Evolutionary conservation across 1,139 yeast genomes (phyloP), one percentile per base, ranked within the genome.

Genomic region (Lodderomyces parapsilosis): DNA sequence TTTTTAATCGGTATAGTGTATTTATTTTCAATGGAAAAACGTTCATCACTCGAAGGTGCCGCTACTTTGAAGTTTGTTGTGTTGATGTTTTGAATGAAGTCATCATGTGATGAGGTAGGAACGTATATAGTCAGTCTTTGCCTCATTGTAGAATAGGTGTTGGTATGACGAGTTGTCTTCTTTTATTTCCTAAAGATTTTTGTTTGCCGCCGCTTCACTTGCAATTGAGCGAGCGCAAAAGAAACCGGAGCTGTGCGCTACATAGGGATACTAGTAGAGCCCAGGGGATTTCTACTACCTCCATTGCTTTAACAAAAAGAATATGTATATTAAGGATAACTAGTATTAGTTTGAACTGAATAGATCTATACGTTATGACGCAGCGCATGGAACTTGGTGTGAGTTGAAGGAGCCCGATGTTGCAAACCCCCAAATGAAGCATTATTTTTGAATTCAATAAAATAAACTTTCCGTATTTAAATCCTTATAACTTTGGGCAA

Each of bases 41-140:
- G 33, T 30, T 42, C 34, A 3, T 44, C 32, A 1, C 46, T 41
- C 20, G 49, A 49, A 8, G 51, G 43, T 9, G 55, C 41, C 1
- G 52, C 48, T 20, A 55, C 41, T 25, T 40, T 41, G 10, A 61
- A 39, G 28, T 48, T 47, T 2, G 55, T 51, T 9, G 47, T 34
- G 35, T 53, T 49, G 14, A 57, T 49, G 9, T 47, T 32, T 10
- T 53, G 43, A 11, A 69, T 55, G 7, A 64, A 42, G 30, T 59
- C 65, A 44, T 66, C 68, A 38, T 57, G 57, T 18, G 56, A 39
- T 2, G 54, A 51, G 10, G 51, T 38, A 3, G 64, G 67, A 47
- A 68, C 68, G 50, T 59, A 53, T 22, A 68, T 47, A 13, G 76
- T 67, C 22, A 62, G 55, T 52, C 76, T 57, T 42, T 69, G 74